Conservation (phyloP, 2,329 filamentous ascomycete genomes). For the Phyllosticta citribraziliensis region DNA sequence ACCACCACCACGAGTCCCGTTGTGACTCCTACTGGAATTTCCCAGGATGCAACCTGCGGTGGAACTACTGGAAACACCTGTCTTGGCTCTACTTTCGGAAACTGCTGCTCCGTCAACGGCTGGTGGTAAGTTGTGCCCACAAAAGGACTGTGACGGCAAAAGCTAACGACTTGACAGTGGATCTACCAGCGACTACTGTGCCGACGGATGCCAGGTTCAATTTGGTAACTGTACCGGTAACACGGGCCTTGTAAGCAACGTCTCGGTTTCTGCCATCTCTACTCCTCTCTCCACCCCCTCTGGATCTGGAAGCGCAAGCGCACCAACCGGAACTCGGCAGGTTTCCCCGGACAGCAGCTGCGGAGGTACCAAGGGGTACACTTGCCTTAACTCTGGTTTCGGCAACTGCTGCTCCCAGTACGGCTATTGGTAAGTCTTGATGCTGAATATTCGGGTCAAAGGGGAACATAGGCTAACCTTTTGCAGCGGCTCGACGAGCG, state of each 20-base stretch:
- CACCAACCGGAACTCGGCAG: constrained; percentile 15
- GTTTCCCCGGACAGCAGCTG: constrained; percentile 34
- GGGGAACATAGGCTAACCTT: background rate
- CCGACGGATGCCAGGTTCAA: constrained; percentile 17
- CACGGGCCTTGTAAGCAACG: constrained; percentile 7
- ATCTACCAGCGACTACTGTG: constrained; percentile 17
- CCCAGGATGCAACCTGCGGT: constrained; percentile 18
- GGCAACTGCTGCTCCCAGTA: constrained; percentile 36
- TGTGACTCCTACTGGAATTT: constrained; percentile 12
- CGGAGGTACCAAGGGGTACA: constrained; percentile 31
- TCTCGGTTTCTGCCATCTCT: constrained; percentile 8
- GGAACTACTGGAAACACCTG: constrained; percentile 9
- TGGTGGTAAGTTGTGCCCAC: constrained; percentile 3
- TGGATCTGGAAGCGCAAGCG: constrained; percentile 1
- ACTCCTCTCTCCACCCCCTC: constrained; percentile 4
- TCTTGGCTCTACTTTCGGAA: constrained; percentile 9
- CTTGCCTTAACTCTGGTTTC: constrained; percentile 33
- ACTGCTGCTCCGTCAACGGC: constrained; percentile 19
- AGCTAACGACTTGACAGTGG: background rate
- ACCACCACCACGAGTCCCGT: constrained; percentile 9
- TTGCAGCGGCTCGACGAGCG: constrained; percentile 16
- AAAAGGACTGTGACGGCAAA: background rate
- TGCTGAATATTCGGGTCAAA: background rate
- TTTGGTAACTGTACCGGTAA: constrained; percentile 18
- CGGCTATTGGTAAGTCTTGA: constrained; percentile 25